Evolutionary conservation across 73 alveolate species (phyloP).

Genomic region (Paramecium biaurelia): DNA sequence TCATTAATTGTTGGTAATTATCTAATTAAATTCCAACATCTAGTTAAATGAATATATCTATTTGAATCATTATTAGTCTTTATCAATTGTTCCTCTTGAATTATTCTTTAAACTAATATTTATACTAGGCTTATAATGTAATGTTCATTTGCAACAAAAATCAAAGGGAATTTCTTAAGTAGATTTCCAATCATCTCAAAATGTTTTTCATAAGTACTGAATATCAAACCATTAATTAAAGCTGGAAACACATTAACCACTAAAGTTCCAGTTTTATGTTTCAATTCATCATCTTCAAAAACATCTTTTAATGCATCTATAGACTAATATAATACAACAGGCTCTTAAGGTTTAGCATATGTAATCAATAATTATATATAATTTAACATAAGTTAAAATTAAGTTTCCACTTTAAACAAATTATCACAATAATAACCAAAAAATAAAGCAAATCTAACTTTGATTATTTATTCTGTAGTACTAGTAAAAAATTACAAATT

Average conservation of each 20-base stretch:
- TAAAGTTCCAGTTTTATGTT: neutral
- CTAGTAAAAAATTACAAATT: neutral
- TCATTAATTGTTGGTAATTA: constrained; percentile 49
- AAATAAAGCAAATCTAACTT: constrained; percentile 9
- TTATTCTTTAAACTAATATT: constrained; percentile 8
- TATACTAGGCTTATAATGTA: neutral
- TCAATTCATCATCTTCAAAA: constrained; percentile 54
- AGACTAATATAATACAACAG: constrained; percentile 28
- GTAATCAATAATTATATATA: neutral
- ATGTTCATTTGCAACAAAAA: neutral
- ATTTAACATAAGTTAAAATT: neutral
- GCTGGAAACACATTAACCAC: constrained; percentile 14
- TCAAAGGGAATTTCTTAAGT: neutral
- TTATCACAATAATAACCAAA: constrained; percentile 53
- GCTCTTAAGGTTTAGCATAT: constrained; percentile 4
- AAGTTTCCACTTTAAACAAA: constrained; percentile 25
- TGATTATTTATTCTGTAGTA: neutral
- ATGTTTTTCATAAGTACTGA: constrained; percentile 39
- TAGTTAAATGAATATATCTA: constrained; percentile 61
- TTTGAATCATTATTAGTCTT: constrained; percentile 35
- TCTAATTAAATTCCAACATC: constrained; percentile 79
- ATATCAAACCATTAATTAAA: neutral
- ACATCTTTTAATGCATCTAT: constrained; percentile 46
- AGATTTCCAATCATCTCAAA: constrained; percentile 49
- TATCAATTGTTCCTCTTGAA: neutral